Base-by-base conservation (phyloP, 2,329 filamentous ascomycete genomes). In the Pseudogymnoascus sp. region DNA sequence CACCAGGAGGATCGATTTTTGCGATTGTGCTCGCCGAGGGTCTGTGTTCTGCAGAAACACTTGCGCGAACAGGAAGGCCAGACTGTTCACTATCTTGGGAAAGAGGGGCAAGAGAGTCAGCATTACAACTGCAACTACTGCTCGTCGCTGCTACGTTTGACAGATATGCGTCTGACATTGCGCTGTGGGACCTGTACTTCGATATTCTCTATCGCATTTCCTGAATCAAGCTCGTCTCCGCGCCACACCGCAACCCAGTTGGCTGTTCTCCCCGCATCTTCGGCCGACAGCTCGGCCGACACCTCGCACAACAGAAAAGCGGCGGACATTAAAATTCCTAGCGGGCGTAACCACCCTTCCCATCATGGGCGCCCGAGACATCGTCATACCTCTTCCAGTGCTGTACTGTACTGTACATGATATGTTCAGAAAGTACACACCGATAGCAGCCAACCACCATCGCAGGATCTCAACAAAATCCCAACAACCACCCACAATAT, bases 331-430 rank as follows among this genome's bases (percentile, higher is more conserved):
- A 57, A 57, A 33, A 57, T 21, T 31, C 44, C 44, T 57, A 3
- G 50, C 50, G 50, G 50, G 28, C 50, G 50, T 57, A 57, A 57
- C 50, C 50, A 57, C n/a, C 28, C 42, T 26, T 40, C 11, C 42
- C 50, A 33, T 57, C 50, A 33, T 33, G 28, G 2, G 50, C n/a
- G 28, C 50, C 50, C n/a, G 28, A 57, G 50, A 57, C 28, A 57
- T 57, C 17, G 50, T 33, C 28, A 33, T 28, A 57, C 28, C n/a
- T 57, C 28, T 5, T 33, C 28, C 2, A 31, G 47, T 53, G 33
- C 47, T 17, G 47, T 53, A 53, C 47, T 17, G 47, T 53, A 53
- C 47, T 31, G 26, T 53, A 31, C 47, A 33, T 13, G 1, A 10
- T 13, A 23, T 40, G 36, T 3, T 33, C 50, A 17, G 50, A 57